Conservation (phyloP, 352 stramenopile genomes). For the Phytophthora vignae region DNA sequence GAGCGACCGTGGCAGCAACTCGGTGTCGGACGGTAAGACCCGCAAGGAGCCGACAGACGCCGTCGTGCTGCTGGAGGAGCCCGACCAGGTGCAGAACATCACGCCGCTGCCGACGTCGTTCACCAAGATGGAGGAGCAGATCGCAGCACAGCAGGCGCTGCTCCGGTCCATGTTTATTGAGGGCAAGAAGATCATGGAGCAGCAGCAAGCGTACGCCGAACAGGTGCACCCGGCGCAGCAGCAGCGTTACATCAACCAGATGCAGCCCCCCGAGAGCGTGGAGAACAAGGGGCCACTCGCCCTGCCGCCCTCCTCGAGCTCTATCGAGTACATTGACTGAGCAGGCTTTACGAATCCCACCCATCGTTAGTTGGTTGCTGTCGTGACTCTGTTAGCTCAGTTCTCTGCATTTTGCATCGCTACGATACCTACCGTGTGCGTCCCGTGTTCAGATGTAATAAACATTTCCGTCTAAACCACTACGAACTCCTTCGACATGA, state of each 20-base stretch:
- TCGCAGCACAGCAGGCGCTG: slow-evolving; percentile 75
- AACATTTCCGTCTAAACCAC: slow-evolving; percentile 23
- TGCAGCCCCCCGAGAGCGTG: slow-evolving; percentile 30
- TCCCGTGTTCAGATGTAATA: slow-evolving; percentile 37
- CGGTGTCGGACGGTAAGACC: slow-evolving; percentile 36
- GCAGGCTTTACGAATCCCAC: slow-evolving; percentile 9
- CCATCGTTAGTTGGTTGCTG: slow-evolving; percentile 20
- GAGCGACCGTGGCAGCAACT: slow-evolving; percentile 45
- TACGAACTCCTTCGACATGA: not conserved
- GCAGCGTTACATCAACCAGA: slow-evolving; percentile 48
- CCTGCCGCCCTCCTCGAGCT: slow-evolving; percentile 37
- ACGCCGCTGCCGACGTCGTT: slow-evolving; percentile 72
- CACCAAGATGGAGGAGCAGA: slow-evolving; percentile 82
- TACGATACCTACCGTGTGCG: not conserved
- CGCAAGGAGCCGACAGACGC: slow-evolving; percentile 30
- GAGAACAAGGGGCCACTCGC: slow-evolving; percentile 35
- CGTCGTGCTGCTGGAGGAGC: slow-evolving; percentile 48
- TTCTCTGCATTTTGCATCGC: slow-evolving; percentile 29
- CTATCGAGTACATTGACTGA: slow-evolving; percentile 60
- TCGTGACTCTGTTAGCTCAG: slow-evolving; percentile 28
- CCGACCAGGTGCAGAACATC: slow-evolving; percentile 55
- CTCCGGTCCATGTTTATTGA: slow-evolving; percentile 79
- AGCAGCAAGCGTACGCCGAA: slow-evolving; percentile 43
- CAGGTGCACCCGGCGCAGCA: slow-evolving; percentile 46
- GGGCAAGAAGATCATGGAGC: slow-evolving; percentile 80